Evolutionary conservation across 805 yeast genomes (phyloP).

Genomic region (Candida qinlingensis): DNA sequence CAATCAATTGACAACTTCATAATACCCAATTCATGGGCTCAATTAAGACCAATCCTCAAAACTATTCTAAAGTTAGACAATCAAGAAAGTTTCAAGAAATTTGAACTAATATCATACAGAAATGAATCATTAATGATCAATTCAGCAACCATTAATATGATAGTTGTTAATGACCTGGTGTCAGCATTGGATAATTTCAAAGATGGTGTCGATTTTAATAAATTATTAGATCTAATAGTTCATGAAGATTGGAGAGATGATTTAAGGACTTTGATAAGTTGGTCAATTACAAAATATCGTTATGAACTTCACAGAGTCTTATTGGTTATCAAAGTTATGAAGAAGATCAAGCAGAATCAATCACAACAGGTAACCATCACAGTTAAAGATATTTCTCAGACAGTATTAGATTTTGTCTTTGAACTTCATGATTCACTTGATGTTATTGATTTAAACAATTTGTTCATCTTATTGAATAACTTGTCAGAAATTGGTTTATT

Average conservation of each 20-base stretch:
- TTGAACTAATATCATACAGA: conserved; percentile 57
- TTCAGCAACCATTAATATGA: conserved; percentile 23
- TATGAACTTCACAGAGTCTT: conserved; percentile 13
- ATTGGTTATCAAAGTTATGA: conserved; percentile 13
- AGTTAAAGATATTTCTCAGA: conserved; percentile 32
- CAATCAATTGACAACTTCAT: conserved; percentile 50
- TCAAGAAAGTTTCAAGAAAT: conserved; percentile 38
- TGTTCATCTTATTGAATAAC: conserved; percentile 42
- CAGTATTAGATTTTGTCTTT: conserved; percentile 31
- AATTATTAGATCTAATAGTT: conserved; percentile 24
- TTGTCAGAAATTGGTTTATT: conserved; percentile 36
- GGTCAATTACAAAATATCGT: conserved; percentile 34
- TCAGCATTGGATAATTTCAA: conserved; percentile 32
- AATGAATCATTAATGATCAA: conserved; percentile 67
- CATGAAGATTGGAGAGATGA: conserved; percentile 30
- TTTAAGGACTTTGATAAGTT: conserved; percentile 31
- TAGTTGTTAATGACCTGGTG: conserved; percentile 23
- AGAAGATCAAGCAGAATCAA: conserved; percentile 10
- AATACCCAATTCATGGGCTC: conserved; percentile 57
- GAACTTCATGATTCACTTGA: conserved; percentile 31
- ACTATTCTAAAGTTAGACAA: conserved; percentile 31
- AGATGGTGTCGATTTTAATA: conserved; percentile 28
- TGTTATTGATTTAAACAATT: conserved; percentile 28
- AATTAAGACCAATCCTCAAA: conserved; percentile 43
- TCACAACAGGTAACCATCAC: conserved; percentile 6